These are phyloP conservation scores for Melaleuca quinquenervia DNA, from an alignment of 345 rosid genomes.

Conservation along the genomic window DNA sequence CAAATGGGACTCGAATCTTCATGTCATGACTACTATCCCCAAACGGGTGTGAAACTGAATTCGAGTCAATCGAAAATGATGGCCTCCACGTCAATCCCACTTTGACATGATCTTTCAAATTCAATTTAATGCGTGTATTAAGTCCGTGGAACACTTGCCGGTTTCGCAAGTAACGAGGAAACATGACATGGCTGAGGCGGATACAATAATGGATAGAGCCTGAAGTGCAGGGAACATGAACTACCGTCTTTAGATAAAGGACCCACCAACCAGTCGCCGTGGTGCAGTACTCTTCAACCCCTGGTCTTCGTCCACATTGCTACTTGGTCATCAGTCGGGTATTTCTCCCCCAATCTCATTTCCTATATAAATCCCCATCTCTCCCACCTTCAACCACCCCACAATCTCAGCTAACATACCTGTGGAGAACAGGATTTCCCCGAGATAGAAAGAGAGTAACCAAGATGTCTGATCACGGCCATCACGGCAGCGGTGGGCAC, in stretches of 20 bases:
- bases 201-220: neutral
- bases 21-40: too few relatives aligned
- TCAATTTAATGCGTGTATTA: too few relatives aligned
- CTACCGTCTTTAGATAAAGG: neutral
- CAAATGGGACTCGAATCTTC: too few relatives aligned
- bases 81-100: too few relatives aligned
- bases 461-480: slow-evolving; percentile 1
- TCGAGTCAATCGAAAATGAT: too few relatives aligned
- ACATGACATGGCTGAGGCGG: neutral
- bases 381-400: neutral
- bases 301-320: neutral
- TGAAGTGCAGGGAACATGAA: neutral
- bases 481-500: neutral
- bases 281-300: neutral
- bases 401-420: neutral
- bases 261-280: neutral
- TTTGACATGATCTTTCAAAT: too few relatives aligned
- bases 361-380: neutral
- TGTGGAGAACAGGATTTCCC: neutral
- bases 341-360: neutral
- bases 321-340: neutral
- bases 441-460: neutral
- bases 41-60: too few relatives aligned
- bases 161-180: neutral
- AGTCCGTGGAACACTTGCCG: neutral